A percentile compares a stretch with the other conserved stretches of the same genome.
Evolutionary conservation across 1,284 basidiomycete genomes (phyloP).

Genomic region (Cronartium quercuum): DNA sequence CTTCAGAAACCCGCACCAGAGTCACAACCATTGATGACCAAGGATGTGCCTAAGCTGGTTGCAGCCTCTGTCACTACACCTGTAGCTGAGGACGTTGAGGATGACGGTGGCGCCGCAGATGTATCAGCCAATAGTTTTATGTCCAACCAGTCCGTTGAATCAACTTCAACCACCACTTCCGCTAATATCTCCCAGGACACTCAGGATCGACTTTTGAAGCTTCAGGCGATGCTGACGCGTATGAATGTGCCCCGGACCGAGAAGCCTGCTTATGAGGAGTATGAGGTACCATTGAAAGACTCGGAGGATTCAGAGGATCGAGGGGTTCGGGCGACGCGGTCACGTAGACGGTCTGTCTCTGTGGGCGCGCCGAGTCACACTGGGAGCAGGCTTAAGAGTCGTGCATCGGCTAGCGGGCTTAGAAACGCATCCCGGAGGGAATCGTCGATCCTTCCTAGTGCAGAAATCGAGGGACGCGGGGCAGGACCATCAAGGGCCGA

Average conservation of each 20-base stretch:
- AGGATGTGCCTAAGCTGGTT: no score
- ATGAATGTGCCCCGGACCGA: slow-evolving; percentile 19
- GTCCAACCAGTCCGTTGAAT: slow-evolving; percentile 2
- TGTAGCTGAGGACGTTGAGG: slow-evolving; percentile 9
- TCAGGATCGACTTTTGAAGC: slow-evolving; percentile 41
- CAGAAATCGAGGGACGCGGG: not conserved
- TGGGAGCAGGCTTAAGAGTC: not conserved
- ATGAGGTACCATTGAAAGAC: slow-evolving; percentile 33
- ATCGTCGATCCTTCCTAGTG: slow-evolving; percentile 21
- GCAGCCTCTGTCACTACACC: not conserved
- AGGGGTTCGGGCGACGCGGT: not conserved
- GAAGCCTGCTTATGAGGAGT: slow-evolving; percentile 9
- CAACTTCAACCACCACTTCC: not conserved
- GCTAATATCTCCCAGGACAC: slow-evolving; percentile 41
- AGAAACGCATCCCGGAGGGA: slow-evolving; percentile 1
- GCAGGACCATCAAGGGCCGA: not conserved
- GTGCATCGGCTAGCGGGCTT: not conserved
- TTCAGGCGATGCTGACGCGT: slow-evolving; percentile 43
- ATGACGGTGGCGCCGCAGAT: slow-evolving; percentile 19
- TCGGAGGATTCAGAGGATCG: not conserved
- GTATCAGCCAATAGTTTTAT: slow-evolving; percentile 7
- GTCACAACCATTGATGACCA: not conserved
- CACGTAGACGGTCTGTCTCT: slow-evolving; percentile 20
- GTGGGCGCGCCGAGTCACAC: not conserved
- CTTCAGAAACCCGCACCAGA: not conserved